Percentiles rank a stretch among this genome's conserved stretches.
phyloP scores from a whole-genome alignment of 768 basidiomycete genomes.

The Scleroderma bovista region DNA sequence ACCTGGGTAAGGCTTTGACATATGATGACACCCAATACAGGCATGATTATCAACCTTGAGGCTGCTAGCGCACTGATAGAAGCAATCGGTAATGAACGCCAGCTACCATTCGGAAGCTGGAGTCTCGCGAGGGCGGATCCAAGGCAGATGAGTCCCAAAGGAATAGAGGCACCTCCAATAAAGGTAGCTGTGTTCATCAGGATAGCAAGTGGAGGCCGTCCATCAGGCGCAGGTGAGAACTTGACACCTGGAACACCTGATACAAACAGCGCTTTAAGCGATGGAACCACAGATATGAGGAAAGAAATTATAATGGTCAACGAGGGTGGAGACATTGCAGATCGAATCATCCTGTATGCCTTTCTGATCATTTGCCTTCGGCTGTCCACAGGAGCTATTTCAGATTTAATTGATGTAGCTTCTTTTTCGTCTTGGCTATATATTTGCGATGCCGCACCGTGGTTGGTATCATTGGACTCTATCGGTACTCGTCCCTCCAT shows the following conservation, averaged over 20 bases:
- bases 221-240: slow-evolving; percentile 55
- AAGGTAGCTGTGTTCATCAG: slow-evolving; percentile 53
- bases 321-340: slow-evolving; percentile 44
- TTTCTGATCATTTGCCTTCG: not conserved
- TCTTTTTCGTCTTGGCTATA: not conserved
- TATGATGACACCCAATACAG: slow-evolving; percentile 56
- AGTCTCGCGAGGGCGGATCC: slow-evolving; percentile 61
- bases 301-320: slow-evolving; percentile 50
- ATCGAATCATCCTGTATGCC: slow-evolving; percentile 24
- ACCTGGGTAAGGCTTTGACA: slow-evolving; percentile 41
- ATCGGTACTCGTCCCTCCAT: not conserved
- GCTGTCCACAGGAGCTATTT: not conserved
- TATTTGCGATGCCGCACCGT: not conserved
- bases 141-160: slow-evolving; percentile 56
- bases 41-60: slow-evolving; percentile 50
- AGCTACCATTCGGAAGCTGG: slow-evolving; percentile 42
- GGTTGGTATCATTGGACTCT: not conserved
- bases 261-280: slow-evolving; percentile 59
- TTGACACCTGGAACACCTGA: slow-evolving; percentile 33
- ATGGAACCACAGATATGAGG: slow-evolving; percentile 49
- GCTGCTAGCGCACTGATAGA: slow-evolving; percentile 50
- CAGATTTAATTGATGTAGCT: not conserved
- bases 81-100: slow-evolving; percentile 42
- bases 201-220: slow-evolving; percentile 60
- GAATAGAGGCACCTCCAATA: slow-evolving; percentile 58